Evolutionary conservation across 2,329 filamentous ascomycete genomes (phyloP).

Genomic region (Chaetomium globosum): DNA sequence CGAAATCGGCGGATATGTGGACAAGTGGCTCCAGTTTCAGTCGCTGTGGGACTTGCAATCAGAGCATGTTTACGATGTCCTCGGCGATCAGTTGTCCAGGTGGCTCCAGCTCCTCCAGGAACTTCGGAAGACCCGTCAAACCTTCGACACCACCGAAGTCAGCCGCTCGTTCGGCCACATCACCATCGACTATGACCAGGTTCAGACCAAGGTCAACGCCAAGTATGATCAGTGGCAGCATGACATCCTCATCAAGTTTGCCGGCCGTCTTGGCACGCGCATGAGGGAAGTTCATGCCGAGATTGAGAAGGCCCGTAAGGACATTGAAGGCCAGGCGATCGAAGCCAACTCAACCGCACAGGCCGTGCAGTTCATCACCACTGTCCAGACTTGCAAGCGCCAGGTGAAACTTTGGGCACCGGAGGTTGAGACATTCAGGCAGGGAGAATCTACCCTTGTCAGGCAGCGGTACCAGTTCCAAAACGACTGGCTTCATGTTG

Average conservation of each 20-base stretch:
- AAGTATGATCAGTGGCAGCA: slow-evolving; percentile 99
- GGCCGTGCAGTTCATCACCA: slow-evolving; percentile 97
- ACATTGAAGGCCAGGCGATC: slow-evolving; percentile 87
- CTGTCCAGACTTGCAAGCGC: slow-evolving; percentile 92
- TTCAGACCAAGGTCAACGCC: slow-evolving; percentile 96
- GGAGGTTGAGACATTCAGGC: slow-evolving; percentile 92
- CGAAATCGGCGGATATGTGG: slow-evolving; percentile 81
- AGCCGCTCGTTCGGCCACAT: slow-evolving; percentile 91
- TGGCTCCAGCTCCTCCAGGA: slow-evolving; percentile 98
- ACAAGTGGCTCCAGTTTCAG: slow-evolving; percentile 98
- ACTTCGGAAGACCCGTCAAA: slow-evolving; percentile 90
- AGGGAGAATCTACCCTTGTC: slow-evolving; percentile 88
- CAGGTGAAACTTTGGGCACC: slow-evolving; percentile 94
- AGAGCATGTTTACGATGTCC: slow-evolving; percentile 88
- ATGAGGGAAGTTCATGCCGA: slow-evolving; percentile 93
- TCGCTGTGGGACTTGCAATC: slow-evolving; percentile 97
- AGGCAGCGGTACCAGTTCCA: slow-evolving; percentile 94
- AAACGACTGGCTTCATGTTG: slow-evolving; percentile 90
- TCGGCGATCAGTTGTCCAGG: slow-evolving; percentile 86
- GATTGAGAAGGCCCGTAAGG: slow-evolving; percentile 84
- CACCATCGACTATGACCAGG: slow-evolving; percentile 96
- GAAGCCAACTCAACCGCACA: slow-evolving; percentile 95
- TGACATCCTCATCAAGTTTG: slow-evolving; percentile 93
- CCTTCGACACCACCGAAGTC: slow-evolving; percentile 96
- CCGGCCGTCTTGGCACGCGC: slow-evolving; percentile 79